A percentile compares a stretch with the other conserved stretches of the same genome.
Evolutionary conservation across 2,329 filamentous ascomycete genomes (phyloP).

Genomic region (Ophiocordyceps polyrhachis-furcata): DNA sequence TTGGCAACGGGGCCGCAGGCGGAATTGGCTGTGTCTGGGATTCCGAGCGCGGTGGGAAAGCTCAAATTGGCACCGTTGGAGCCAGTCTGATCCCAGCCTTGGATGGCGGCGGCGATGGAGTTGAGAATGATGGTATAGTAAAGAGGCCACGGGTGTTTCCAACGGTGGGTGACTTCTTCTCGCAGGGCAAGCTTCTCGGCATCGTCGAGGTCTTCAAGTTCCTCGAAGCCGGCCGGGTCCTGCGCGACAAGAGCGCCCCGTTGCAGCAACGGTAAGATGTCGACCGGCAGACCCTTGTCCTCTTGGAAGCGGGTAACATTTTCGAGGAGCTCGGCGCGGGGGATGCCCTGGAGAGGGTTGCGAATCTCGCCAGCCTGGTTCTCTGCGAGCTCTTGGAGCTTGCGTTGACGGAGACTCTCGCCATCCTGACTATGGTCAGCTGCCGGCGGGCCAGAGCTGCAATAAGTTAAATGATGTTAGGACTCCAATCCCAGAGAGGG

Average conservation of each 20-base stretch:
- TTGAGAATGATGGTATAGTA: conserved; percentile 32
- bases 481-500: not conserved
- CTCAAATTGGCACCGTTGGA: conserved; percentile 29
- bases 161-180: conserved; percentile 37
- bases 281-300: conserved; percentile 24
- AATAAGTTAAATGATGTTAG: not conserved
- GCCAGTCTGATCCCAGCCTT: conserved; percentile 26
- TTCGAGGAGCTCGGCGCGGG: conserved; percentile 28
- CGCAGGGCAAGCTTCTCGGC: conserved; percentile 20
- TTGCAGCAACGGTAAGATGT: conserved; percentile 23
- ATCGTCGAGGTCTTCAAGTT: conserved; percentile 10
- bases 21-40: conserved; percentile 13
- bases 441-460: not conserved
- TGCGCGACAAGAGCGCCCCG: conserved; percentile 19
- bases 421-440: not conserved
- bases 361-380: conserved; percentile 12
- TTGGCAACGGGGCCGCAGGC: conserved; percentile 14
- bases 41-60: conserved; percentile 25
- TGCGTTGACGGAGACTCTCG: not conserved
- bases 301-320: conserved; percentile 35
- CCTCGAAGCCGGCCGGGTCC: conserved; percentile 14
- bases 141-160: conserved; percentile 29
- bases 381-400: conserved; percentile 4
- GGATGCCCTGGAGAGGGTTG: conserved; percentile 33
- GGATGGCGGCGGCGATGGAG: conserved; percentile 34